A percentile compares a stretch with the other conserved stretches of the same genome.
phyloP scores from a whole-genome alignment of 2,329 filamentous ascomycete species.

The Fusarium foetens region DNA sequence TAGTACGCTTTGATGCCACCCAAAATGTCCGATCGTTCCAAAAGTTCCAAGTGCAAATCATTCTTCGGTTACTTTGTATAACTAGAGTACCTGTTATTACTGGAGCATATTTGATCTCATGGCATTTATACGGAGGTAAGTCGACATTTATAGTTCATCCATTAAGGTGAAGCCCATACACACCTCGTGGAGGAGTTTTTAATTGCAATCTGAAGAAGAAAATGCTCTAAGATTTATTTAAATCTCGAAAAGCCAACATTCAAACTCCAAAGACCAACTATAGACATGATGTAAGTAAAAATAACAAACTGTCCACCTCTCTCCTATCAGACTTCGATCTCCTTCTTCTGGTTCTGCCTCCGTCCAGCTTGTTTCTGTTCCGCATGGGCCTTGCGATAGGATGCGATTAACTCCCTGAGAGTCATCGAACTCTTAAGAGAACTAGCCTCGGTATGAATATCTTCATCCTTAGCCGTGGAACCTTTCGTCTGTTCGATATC shows the following conservation, averaged over 20 bases:
- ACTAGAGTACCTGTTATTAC: no score
- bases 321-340: accelerated
- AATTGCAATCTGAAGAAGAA: not conserved
- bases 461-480: not conserved
- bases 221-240: no score
- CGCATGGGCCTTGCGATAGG: not conserved
- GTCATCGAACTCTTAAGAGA: not conserved
- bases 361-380: not conserved
- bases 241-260: accelerated
- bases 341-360: not conserved
- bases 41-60: not conserved
- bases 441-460: not conserved
- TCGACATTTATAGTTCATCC: no score
- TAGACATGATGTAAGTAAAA: no score
- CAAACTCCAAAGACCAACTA: not conserved
- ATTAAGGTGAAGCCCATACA: accelerated
- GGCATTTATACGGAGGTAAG: not conserved
- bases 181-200: accelerated
- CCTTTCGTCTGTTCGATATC: not conserved
- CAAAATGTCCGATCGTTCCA: not conserved
- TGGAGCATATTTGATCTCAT: no score
- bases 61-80: accelerated
- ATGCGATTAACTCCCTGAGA: not conserved
- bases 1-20: not conserved
- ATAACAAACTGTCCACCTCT: accelerated